Base-by-base conservation (phyloP, 2,329 filamentous ascomycete genomes). In the Penicillium sp. region DNA sequence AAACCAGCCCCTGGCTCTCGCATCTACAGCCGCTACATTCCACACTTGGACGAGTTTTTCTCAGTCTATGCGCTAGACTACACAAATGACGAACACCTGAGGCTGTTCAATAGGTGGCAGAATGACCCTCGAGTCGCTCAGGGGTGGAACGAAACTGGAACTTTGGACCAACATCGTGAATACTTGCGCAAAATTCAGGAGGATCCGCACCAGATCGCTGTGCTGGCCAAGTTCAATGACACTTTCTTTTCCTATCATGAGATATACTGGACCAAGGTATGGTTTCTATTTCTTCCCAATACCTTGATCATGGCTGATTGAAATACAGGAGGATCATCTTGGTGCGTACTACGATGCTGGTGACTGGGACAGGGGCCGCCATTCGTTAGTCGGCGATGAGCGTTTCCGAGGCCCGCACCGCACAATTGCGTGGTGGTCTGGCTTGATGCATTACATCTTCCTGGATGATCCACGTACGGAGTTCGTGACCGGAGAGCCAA, bases 81-180 rank as follows among this genome's bases (percentile, higher is more conserved):
- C 72, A 68, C 79, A 29, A 78, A 90, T 65, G 69, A 78, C 1
- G 79, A 83, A 65, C 88, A 92, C 73, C 75, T 92, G 48, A 75
- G 78, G 11, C 78, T 90, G 4, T 92, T 92, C 78, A 86, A 92
- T 73, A 80, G 80, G 56, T 92, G 89, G 89, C 89, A 92, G 75
- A 92, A 92, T 68, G 89, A 92, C 70, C 89, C 89, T 53, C 87
- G 89, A 50, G 89, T 92, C 31, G 88, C 87, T 5, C 83, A 87
- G 66, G 88, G 88, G 4, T 92, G 89, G 89, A 89, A 90, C 68
- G 85, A 90, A 75, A 89, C 87, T 1, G 89, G 89, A 29, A 88
- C 87, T 2, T 73, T 90, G 47, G 88, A 90, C 23, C 81, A 91
- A 71, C 89, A 92, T 73, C 81, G 84, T 60, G 31, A 33, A 33